Conservation (phyloP, 179 eudicot genomes). For the Actinidia chinensis region DNA sequence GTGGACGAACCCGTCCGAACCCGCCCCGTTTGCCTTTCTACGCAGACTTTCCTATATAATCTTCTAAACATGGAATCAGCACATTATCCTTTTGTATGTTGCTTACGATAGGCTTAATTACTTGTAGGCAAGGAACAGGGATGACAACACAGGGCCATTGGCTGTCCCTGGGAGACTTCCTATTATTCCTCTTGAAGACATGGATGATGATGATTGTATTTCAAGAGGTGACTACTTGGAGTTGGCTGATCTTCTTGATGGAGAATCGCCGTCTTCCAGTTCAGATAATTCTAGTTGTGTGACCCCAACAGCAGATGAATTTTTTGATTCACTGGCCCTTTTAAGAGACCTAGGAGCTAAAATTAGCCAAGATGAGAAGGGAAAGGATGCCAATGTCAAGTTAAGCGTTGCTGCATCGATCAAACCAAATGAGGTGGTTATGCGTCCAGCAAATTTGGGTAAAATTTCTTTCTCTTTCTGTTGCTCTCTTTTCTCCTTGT, state of each 20-base stretch:
- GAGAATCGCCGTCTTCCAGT: slow-evolving; percentile 36
- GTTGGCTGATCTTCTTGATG: slow-evolving; percentile 46
- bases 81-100: background rate
- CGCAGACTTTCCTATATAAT: too few species aligned
- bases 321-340: slow-evolving; percentile 40
- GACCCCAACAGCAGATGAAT: slow-evolving; percentile 42
- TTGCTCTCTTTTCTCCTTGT: background rate
- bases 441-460: slow-evolving; percentile 40
- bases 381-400: slow-evolving; percentile 26
- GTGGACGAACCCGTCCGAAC: too few species aligned
- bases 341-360: slow-evolving; percentile 38
- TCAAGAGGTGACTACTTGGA: slow-evolving; percentile 50
- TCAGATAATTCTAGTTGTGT: slow-evolving; percentile 48
- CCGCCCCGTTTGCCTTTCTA: too few species aligned
- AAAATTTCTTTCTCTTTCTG: background rate
- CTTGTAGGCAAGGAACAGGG: slow-evolving; percentile 29
- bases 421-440: slow-evolving; percentile 37
- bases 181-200: slow-evolving; percentile 14
- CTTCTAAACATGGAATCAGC: background rate
- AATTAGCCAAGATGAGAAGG: slow-evolving; percentile 14
- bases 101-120: background rate
- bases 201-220: slow-evolving; percentile 26
- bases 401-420: slow-evolving; percentile 31
- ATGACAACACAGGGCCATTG: slow-evolving; percentile 15
- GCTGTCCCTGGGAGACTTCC: background rate